Evolutionary conservation across 2,329 filamentous ascomycete genomes (phyloP).

Genomic region (Exophiala sideris): DNA sequence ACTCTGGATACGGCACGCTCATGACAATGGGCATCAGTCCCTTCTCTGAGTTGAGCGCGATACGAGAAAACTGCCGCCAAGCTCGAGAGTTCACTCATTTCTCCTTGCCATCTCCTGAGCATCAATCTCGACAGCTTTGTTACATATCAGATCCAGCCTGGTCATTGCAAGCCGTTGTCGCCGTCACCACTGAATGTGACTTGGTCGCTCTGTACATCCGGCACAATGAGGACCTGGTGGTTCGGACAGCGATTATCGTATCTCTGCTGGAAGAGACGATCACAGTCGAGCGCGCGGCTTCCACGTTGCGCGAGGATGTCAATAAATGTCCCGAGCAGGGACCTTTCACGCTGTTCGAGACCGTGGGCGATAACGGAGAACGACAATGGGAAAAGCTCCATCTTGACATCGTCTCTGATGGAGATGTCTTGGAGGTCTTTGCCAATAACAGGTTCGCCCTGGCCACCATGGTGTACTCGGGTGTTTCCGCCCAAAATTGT

Average conservation of each 20-base stretch:
- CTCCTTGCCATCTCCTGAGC: too few relatives aligned
- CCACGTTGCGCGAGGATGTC: conserved; percentile 31
- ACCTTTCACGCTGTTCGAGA: conserved; percentile 48
- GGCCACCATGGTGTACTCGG: conserved; percentile 38
- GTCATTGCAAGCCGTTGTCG: too few relatives aligned
- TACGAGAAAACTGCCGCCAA: conserved; percentile 7
- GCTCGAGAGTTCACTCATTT: too few relatives aligned
- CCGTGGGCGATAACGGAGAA: conserved; percentile 13
- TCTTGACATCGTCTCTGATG: conserved; percentile 44
- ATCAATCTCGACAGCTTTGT: too few relatives aligned
- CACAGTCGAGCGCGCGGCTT: conserved; percentile 36
- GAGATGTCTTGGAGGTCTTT: conserved; percentile 46
- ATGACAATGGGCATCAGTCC: conserved; percentile 40
- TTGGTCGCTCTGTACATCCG: conserved; percentile 30
- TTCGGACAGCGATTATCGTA: conserved; percentile 42
- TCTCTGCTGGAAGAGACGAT: conserved; percentile 39
- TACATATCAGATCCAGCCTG: too few relatives aligned
- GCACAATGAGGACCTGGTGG: conserved; percentile 24
- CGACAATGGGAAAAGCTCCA: conserved; percentile 36
- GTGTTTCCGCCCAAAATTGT: too few relatives aligned
- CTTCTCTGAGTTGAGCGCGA: conserved; percentile 37
- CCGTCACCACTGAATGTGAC: neutral
- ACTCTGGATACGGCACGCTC: conserved; percentile 18
- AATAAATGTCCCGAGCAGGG: conserved; percentile 38
- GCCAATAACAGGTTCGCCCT: conserved; percentile 44